phyloP scores from a whole-genome alignment of 2,329 filamentous ascomycete genomes.

The Ceratocystis alfenasii region DNA sequence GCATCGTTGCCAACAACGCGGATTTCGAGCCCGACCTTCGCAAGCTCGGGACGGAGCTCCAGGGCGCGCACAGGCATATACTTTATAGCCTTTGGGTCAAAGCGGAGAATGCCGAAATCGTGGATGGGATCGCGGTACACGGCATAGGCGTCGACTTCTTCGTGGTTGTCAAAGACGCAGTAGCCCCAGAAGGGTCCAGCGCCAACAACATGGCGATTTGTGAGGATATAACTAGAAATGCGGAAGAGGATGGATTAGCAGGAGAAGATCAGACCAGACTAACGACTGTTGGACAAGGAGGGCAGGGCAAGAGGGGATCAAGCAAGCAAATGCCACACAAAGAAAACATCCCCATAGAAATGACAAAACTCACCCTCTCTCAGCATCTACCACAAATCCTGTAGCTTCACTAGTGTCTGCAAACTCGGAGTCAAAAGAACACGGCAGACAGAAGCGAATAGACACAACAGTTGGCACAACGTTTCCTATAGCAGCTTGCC shows the following conservation, averaged over 20 bases:
- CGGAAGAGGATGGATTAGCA: not conserved
- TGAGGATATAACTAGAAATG: slow-evolving; percentile 56
- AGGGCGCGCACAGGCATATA: slow-evolving; percentile 86
- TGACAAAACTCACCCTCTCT: slow-evolving; percentile 53
- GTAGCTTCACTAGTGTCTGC: slow-evolving; percentile 92
- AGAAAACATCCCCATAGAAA: too few species aligned
- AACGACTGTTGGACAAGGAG: not conserved
- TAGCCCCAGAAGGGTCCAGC: slow-evolving; percentile 96
- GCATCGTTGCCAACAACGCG: slow-evolving; percentile 96
- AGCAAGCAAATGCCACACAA: not conserved
- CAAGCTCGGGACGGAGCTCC: slow-evolving; percentile 70
- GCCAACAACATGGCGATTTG: slow-evolving; percentile 86
- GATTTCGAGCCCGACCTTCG: slow-evolving; percentile 85
- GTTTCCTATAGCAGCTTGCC: slow-evolving; percentile 89
- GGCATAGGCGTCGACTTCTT: slow-evolving; percentile 87
- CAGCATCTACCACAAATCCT: slow-evolving; percentile 91
- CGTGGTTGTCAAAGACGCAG: slow-evolving; percentile 97
- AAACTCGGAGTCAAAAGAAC: slow-evolving; percentile 93
- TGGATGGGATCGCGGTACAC: slow-evolving; percentile 97
- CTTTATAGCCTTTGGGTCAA: slow-evolving; percentile 90
- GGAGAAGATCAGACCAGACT: not conserved
- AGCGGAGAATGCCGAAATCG: slow-evolving; percentile 93
- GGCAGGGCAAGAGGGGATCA: not conserved
- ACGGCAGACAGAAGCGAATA: slow-evolving; percentile 98
- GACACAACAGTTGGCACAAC: slow-evolving; percentile 94